These are phyloP conservation scores for Chalciporus chontae DNA, from an alignment of 768 basidiomycete genomes.

Conservation along the genomic window DNA sequence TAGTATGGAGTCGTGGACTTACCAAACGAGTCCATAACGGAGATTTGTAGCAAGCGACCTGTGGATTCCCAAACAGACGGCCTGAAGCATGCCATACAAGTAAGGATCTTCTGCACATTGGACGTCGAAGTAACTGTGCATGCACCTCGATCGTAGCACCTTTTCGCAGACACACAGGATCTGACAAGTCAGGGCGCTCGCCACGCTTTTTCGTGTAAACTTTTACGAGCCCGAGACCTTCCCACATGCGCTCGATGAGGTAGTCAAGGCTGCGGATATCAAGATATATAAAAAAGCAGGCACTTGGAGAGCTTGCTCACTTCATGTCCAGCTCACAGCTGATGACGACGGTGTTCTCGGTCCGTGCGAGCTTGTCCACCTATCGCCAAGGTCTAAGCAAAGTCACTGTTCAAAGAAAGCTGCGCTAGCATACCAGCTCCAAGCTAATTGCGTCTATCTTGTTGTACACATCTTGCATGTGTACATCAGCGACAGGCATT, in stretches of 20 bases:
- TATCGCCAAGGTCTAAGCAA: conserved; percentile 10
- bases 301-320: conserved; percentile 36
- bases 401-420: background rate
- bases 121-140: background rate
- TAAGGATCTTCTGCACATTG: background rate
- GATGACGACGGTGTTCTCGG: conserved; percentile 88
- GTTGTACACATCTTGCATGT: conserved; percentile 82
- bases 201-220: conserved; percentile 98
- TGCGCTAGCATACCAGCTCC: conserved; percentile 43
- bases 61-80: conserved; percentile 92
- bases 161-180: conserved; percentile 87
- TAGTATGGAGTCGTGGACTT: conserved; percentile 23
- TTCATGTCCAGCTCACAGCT: conserved; percentile 95
- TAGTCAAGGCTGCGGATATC: conserved; percentile 53
- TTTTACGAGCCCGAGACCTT: conserved; percentile 76
- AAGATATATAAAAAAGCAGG: conserved; percentile 5
- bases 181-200: conserved; percentile 85
- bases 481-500: background rate
- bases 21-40: conserved; percentile 94
- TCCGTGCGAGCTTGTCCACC: conserved; percentile 77
- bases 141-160: conserved; percentile 90
- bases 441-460: conserved; percentile 90
- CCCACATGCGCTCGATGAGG: conserved; percentile 76
- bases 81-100: conserved; percentile 35
- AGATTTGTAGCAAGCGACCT: conserved; percentile 87